Base-by-base conservation (phyloP, 2,329 filamentous ascomycete genomes). In the Neocatenulostroma microsporum region DNA sequence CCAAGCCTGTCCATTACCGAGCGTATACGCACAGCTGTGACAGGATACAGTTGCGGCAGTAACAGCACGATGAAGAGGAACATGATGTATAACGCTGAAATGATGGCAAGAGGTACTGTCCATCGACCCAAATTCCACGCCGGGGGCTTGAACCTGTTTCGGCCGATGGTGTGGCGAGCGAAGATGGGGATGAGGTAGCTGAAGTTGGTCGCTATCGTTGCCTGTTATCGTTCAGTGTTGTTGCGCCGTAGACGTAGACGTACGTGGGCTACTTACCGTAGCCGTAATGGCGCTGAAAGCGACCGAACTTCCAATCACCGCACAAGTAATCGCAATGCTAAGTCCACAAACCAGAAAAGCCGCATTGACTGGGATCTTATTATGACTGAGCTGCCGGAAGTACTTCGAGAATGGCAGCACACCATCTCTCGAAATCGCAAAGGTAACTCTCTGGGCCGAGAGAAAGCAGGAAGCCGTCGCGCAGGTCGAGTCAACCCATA, bases 391-490 rank as follows among this genome's bases (percentile, higher is more conserved):
- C 14, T 46, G 44, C 1, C 57, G 46, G 39, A 63, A 63, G 37
- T 55, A 61, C 23, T 45, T 51, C 21, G 55, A 58, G 28, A 54
- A 58, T 1, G 62, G 62, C 10, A 65, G 49, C n/a, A 65, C 57
- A 11, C 54, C 54, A 44, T 65, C 62, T 3, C 62, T 48, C 1
- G 59, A 58, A 31, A 65, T 62, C 36, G 62, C 62, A 37, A 60
- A 65, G 0, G 62, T 64, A 21, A 64, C 58, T 14, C 60, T 52
- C 40, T 64, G 60, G 1, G 62, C 60, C 1, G 55, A 58, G 55
- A 64, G 55, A 53, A 63, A 58, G 45, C 55, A 60, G 12, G 48
- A 54, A 13, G 60, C 57, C 5, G 61, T 61, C 3, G 57, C 57
- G 41, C 58, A 62, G 1, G 58, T 62, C 8, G 51, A 54, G 40